Evolutionary conservation across 768 basidiomycete species (phyloP).

Genomic region (Lactarius hengduanensis): DNA sequence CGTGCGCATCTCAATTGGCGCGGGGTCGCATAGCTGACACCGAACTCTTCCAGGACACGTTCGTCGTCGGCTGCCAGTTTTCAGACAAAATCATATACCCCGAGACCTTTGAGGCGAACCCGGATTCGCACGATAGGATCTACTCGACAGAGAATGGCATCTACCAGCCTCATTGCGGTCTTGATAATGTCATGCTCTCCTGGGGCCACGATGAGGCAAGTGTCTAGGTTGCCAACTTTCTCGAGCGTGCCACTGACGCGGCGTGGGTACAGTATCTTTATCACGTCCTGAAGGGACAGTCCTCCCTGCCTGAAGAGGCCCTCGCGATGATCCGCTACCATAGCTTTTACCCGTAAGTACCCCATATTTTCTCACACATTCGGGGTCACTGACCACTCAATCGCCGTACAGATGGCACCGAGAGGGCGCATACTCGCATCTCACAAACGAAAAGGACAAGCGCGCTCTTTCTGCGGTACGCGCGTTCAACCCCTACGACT

Average conservation of each 20-base stretch:
- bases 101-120: slow-evolving; percentile 72
- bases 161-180: slow-evolving; percentile 74
- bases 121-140: slow-evolving; percentile 60
- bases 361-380: background rate
- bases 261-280: slow-evolving; percentile 64
- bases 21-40: slow-evolving; percentile 4
- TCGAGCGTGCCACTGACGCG: slow-evolving; percentile 5
- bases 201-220: slow-evolving; percentile 91
- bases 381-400: background rate
- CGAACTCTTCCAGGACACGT: slow-evolving; percentile 51
- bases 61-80: slow-evolving; percentile 83
- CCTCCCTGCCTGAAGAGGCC: slow-evolving; percentile 73
- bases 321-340: slow-evolving; percentile 94
- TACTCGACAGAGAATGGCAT: slow-evolving; percentile 74
- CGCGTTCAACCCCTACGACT: slow-evolving; percentile 92
- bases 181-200: slow-evolving; percentile 84
- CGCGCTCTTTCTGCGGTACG: slow-evolving; percentile 68
- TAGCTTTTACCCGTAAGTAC: slow-evolving; percentile 80
- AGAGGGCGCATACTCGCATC: slow-evolving; percentile 78
- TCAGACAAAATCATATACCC: slow-evolving; percentile 82
- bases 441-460: slow-evolving; percentile 70
- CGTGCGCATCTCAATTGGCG: slow-evolving; percentile 30
- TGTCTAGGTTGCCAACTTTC: slow-evolving; percentile 23
- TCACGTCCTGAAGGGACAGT: slow-evolving; percentile 79
- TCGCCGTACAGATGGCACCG: slow-evolving; percentile 69